Evolutionary conservation across 495 filamentous ascomycete genomes (phyloP).

Genomic region (Massariosphaeria phaeospora): DNA sequence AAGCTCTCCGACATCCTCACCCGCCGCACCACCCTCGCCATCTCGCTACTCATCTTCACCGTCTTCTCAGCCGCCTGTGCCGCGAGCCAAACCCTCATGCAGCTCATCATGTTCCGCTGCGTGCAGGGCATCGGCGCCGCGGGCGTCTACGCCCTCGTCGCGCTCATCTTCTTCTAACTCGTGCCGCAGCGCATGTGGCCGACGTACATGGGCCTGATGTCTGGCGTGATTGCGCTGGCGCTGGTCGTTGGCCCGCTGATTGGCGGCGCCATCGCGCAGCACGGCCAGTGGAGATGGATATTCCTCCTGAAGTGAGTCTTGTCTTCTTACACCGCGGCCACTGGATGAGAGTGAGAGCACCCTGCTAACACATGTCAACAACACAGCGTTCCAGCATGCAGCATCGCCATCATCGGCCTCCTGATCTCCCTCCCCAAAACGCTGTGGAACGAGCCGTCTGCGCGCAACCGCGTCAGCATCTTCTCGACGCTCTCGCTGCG

Average conservation of each 20-base stretch:
- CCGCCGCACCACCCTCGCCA: not conserved
- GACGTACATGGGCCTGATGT: slow-evolving; percentile 40
- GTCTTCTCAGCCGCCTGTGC: not conserved
- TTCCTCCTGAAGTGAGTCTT: slow-evolving; percentile 16
- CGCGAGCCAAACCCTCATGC: not conserved
- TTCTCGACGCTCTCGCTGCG: not conserved
- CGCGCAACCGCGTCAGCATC: too few relatives aligned
- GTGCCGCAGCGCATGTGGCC: slow-evolving; percentile 38
- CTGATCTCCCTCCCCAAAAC: too few relatives aligned
- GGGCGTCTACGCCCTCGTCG: slow-evolving; percentile 40
- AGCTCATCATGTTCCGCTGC: slow-evolving; percentile 7
- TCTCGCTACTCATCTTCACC: not conserved
- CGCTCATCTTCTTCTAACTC: slow-evolving; percentile 51
- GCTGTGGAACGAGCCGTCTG: too few relatives aligned
- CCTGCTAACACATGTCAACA: not conserved
- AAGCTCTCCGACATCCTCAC: not conserved
- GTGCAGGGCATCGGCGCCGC: slow-evolving; percentile 6
- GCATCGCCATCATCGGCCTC: too few relatives aligned
- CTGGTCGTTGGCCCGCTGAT: slow-evolving; percentile 46
- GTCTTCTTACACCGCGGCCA: too few relatives aligned
- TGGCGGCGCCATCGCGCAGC: slow-evolving; percentile 41
- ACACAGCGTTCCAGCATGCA: slow-evolving; percentile 5
- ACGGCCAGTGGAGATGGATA: slow-evolving; percentile 44
- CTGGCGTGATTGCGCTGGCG: slow-evolving; percentile 37
- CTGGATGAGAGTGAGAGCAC: not conserved